Base-by-base conservation (phyloP, 2,329 filamentous ascomycete genomes). In the Chaetomiaceae sp. region DNA sequence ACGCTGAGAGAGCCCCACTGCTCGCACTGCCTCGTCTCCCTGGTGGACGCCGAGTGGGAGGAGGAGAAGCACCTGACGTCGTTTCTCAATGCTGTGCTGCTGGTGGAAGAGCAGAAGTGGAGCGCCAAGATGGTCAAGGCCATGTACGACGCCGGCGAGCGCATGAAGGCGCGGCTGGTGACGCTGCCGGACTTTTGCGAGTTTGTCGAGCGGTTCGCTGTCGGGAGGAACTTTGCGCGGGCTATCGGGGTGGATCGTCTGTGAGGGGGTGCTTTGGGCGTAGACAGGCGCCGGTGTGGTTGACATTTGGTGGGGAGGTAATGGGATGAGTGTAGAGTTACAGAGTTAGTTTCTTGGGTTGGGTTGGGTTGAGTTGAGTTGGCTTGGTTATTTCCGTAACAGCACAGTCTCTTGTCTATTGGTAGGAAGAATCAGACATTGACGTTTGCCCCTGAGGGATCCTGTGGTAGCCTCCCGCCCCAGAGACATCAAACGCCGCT, bases 91-190 rank as follows among this genome's bases (percentile, higher is more conserved):
- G 51, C 51, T 4, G 35, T 50, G 12, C 25, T 46, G 2, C 7
- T 17, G 2, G 46, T 53, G 7, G 51, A 53, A 40, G 13, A 23
- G 37, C 41, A 34, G 21, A 33, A 35, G 13, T 53, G 51, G 51
- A 53, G 43, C 43, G 46, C 51, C 16, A 37, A 20, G 35, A 53
- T 53, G 2, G 37, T 45, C 20, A 53, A 53, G 46, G 51, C 43
- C 20, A 35, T 53, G 30, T 53, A 53, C 9, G 51, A 53, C 9
- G 46, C 51, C 13, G 51, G 51, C 7, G 51, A 53, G 14, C 35
- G 42, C 6, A n/a, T 53, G 46, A 50, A 46, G 37, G 14, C 16
- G 1, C 16, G 19, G 9, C 13, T 53, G 46, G 7, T 37, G 27
- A 17, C 20, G 5, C 25, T 45, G 21, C 21, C 21, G 2, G 46